Evolutionary conservation across 176 grass and related monocot genomes (phyloP).

Genomic region (Saccharum officinarum): DNA sequence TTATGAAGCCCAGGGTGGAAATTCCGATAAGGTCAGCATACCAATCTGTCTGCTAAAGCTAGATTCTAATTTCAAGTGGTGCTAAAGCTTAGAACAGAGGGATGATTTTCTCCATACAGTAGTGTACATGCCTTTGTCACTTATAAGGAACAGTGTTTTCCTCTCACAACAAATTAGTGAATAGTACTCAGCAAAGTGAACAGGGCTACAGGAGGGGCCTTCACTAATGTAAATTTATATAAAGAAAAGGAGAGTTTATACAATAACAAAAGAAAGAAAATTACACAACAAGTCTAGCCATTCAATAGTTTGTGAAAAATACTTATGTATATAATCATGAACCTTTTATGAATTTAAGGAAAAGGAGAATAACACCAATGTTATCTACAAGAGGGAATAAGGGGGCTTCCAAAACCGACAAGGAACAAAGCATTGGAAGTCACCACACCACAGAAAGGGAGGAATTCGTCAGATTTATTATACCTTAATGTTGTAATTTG

Average conservation of each 20-base stretch:
- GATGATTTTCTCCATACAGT: background rate
- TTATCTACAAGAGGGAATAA: background rate
- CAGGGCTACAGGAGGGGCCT: background rate
- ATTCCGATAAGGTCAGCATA: conserved; percentile 24
- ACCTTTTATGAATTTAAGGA: background rate
- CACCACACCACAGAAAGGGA: background rate
- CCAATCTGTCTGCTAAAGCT: background rate
- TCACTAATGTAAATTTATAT: background rate
- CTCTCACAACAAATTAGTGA: background rate
- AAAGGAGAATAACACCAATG: background rate
- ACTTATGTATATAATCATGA: background rate
- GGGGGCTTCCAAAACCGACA: conserved; percentile 2
- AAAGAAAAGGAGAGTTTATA: background rate
- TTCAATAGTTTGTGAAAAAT: background rate
- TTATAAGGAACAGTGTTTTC: background rate
- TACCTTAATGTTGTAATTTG: too few relatives aligned
- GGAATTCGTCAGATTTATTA: background rate
- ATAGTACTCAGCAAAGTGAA: too few relatives aligned
- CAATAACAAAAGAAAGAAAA: background rate
- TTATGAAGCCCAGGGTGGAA: background rate
- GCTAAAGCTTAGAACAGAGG: background rate
- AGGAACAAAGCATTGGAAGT: conserved; percentile 17
- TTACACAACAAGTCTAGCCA: background rate
- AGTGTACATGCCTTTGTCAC: conserved; percentile 21
- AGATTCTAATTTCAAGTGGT: conserved; percentile 19